These are phyloP conservation scores for Houttuynia cordata DNA, from an alignment of 164 flowering plant species.

Conservation along the genomic window DNA sequence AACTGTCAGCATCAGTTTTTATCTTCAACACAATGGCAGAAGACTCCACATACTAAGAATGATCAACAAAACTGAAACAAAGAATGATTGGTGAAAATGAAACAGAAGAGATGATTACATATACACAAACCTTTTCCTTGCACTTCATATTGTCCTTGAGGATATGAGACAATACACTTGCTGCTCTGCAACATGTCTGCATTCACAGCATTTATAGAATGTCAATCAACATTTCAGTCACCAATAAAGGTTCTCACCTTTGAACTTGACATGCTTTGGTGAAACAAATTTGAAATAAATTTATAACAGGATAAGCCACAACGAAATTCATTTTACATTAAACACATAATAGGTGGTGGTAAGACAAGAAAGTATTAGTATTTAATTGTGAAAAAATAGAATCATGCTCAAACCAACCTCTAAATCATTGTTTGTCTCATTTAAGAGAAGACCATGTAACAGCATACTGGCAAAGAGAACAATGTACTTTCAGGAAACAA, in stretches of 20 bases:
- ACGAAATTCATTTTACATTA: no score
- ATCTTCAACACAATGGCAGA: neutral
- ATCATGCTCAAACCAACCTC: conserved; percentile 44
- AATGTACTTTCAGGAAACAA: neutral
- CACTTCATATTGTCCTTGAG: conserved; percentile 73
- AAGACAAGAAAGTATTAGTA: neutral
- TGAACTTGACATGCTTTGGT: no score
- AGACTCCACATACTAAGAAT: no score
- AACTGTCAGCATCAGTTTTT: neutral
- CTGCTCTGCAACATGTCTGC: conserved; percentile 91
- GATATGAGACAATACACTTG: conserved; percentile 82
- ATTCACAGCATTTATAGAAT: conserved; percentile 6
- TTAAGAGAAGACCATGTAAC: conserved; percentile 57
- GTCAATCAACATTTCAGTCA: neutral
- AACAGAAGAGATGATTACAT: neutral
- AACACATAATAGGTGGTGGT: no score
- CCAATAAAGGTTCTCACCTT: neutral
- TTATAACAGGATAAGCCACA: neutral
- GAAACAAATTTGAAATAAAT: no score
- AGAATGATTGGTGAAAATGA: neutral
- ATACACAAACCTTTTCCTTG: conserved; percentile 67
- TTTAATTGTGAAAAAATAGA: no score
- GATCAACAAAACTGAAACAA: no score
- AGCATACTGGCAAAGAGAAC: conserved; percentile 61
- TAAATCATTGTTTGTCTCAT: conserved; percentile 72